Base-by-base conservation (phyloP, 148 eudicot genomes). In the Dysphania ambrosioides region DNA sequence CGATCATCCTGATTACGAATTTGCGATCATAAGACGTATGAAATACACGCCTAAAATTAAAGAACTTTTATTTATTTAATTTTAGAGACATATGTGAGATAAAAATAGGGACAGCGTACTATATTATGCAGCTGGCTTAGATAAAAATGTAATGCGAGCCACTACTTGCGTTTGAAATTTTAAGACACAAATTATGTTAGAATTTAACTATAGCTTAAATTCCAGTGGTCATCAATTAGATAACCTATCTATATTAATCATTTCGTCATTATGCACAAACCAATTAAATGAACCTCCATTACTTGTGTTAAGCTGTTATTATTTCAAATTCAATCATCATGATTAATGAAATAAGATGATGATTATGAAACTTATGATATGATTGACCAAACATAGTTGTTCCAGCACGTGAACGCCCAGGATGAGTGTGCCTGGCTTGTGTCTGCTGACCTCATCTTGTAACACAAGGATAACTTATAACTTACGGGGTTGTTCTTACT, bases 331-430 rank as follows among this genome's bases (percentile, higher is more conserved):
- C 35, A 44, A 35, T 6, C 19, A 59, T 13, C 61, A 77, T 77
- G 69, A 77, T 77, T 60, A 61, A 53, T 73, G 68, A 60, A 69
- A 59, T 66, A 26, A 19, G 29, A 27, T 51, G 40, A 51, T 77
- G 69, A 77, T 21, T 0, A 19, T 19, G 23, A 5, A 47, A 8
- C 6, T 42, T 24, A 60, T 8, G 64, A 77, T 70, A n/a, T n/a
- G n/a, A n/a, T n/a, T n/a, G n/a, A n/a, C n/a, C n/a, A 70, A 63
- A 71, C n/a, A 27, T 70, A 79, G 73, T 66, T 72, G 76, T 79
- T 73, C 35, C 15, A 13, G 58, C 72, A 72, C 81, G 72, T 78
- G 76, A 78, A 24, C 63, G 77, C 60, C 57, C 61, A 64, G 23
- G 51, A 65, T 61, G 71, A 72, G 31, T 53, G 49, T 71, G 56